Conservation (phyloP, 129 eudicot genomes). For the Dittrichia graveolens region DNA sequence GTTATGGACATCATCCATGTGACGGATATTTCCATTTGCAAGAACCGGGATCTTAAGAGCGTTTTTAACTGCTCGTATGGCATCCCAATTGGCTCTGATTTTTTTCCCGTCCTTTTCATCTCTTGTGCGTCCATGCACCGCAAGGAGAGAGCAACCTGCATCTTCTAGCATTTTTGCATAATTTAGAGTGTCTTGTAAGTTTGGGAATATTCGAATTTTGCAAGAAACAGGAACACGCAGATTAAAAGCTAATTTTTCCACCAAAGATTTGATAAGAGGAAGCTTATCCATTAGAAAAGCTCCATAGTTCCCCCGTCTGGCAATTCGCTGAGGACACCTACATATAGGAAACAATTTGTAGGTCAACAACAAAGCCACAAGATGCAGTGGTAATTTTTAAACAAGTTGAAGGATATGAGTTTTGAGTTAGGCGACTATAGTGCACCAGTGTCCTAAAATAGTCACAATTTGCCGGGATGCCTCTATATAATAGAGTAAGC, state of each 20-base stretch:
- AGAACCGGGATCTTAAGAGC: conserved; percentile 80
- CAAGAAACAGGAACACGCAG: conserved; percentile 85
- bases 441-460: no score
- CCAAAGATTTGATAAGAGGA: conserved; percentile 76
- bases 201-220: conserved; percentile 87
- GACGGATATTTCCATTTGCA: conserved; percentile 85
- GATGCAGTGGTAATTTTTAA: no score
- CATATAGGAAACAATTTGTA: conserved; percentile 9
- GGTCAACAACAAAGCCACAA: neutral
- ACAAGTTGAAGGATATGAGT: no score
- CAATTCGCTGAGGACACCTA: conserved; percentile 97
- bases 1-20: conserved; percentile 65
- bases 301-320: conserved; percentile 84
- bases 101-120: conserved; percentile 85
- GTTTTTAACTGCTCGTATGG: conserved; percentile 64
- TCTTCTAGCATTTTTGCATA: conserved; percentile 96
- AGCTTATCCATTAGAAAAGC: conserved; percentile 96
- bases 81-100: conserved; percentile 75
- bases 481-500: no score
- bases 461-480: no score
- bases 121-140: conserved; percentile 93
- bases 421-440: no score
- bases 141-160: conserved; percentile 92
- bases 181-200: conserved; percentile 68
- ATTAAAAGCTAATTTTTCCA: conserved; percentile 69